phyloP scores from a whole-genome alignment of 495 filamentous ascomycete genomes.

The Parachaetomium inaequale region DNA sequence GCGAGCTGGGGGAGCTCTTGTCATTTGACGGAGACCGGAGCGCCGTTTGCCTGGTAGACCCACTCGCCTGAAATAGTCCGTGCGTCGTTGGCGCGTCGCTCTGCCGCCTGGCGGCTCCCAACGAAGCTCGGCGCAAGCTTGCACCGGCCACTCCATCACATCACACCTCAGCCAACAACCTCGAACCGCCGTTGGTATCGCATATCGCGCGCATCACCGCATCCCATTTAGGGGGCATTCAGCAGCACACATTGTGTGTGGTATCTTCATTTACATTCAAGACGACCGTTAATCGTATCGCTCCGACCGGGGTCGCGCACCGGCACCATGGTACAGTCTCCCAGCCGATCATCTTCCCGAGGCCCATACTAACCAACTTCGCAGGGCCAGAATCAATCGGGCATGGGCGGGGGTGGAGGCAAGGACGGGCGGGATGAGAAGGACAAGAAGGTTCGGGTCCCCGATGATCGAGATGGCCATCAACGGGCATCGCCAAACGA shows the following conservation, averaged over 20 bases:
- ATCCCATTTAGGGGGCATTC: neutral
- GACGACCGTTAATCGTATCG: neutral
- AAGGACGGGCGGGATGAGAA: conserved; percentile 81
- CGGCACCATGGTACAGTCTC: conserved; percentile 29
- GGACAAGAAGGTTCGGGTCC: conserved; percentile 81
- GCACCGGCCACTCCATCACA: neutral
- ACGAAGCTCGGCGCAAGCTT: conserved; percentile 14
- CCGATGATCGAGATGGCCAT: neutral
- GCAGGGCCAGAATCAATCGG: conserved; percentile 85
- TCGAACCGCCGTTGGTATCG: neutral
- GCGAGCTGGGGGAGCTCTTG: neutral
- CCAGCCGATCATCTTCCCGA: neutral
- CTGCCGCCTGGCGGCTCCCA: conserved; percentile 24
- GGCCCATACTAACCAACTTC: conserved; percentile 23
- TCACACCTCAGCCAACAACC: conserved; percentile 7
- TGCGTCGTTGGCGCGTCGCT: conserved; percentile 21
- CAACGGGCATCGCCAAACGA: neutral
- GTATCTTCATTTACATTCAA: neutral
- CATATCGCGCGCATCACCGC: neutral
- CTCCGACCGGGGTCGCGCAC: neutral
- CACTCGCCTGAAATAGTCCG: neutral
- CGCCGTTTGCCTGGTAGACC: neutral
- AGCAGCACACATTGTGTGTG: neutral
- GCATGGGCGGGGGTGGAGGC: conserved; percentile 66
- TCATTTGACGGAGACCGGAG: neutral